phyloP scores from a whole-genome alignment of 805 yeast genomes.

The Metschnikowia amazonensis region DNA sequence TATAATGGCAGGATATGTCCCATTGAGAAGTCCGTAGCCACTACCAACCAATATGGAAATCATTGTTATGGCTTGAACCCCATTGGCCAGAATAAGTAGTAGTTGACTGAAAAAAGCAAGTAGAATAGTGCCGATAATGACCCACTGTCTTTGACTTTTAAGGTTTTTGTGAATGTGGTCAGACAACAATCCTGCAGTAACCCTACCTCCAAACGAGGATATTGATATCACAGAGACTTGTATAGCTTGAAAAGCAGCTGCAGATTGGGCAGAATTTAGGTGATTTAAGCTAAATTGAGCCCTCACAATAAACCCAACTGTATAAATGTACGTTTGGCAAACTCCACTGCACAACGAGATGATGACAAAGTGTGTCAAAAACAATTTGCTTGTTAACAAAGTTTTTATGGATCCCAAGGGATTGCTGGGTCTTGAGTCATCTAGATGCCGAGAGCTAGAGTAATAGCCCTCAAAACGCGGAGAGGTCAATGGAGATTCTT shows the following conservation, averaged over 20 bases:
- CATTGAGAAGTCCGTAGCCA: conserved; percentile 68
- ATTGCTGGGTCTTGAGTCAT: neutral
- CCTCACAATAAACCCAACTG: conserved; percentile 68
- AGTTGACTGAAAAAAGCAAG: conserved; percentile 37
- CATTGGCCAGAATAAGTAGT: conserved; percentile 25
- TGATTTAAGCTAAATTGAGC: conserved; percentile 32
- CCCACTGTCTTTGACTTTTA: conserved; percentile 63
- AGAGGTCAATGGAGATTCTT: conserved; percentile 1
- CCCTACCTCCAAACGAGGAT: conserved; percentile 62
- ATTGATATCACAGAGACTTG: conserved; percentile 68
- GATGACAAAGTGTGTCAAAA: conserved; percentile 51
- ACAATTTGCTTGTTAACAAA: conserved; percentile 28
- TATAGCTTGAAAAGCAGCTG: conserved; percentile 56
- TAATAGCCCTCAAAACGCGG: neutral
- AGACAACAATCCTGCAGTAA: conserved; percentile 61
- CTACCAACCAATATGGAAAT: conserved; percentile 58
- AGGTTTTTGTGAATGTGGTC: conserved; percentile 53
- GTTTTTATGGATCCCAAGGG: neutral
- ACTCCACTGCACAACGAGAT: conserved; percentile 57
- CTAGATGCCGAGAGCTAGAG: neutral
- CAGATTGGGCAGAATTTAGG: conserved; percentile 12
- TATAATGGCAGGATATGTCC: conserved; percentile 69
- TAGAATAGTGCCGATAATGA: conserved; percentile 44
- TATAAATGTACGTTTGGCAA: conserved; percentile 69
- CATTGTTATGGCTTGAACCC: conserved; percentile 21